phyloP scores from a whole-genome alignment of 345 rosid genomes.

The Boechera divaricarpa region DNA sequence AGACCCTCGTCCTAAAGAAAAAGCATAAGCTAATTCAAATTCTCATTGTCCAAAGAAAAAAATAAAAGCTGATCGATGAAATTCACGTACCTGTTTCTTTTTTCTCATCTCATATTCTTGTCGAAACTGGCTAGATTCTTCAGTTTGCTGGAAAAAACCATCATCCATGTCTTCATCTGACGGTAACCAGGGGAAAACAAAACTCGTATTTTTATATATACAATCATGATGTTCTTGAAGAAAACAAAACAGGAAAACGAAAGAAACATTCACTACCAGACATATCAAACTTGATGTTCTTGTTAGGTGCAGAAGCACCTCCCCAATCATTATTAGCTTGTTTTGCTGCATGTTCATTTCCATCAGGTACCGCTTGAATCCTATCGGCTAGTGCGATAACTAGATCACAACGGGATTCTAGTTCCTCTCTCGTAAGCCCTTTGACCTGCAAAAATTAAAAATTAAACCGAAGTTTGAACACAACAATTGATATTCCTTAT shows the following conservation, averaged over 20 bases:
- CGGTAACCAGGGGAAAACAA: conserved; percentile 15
- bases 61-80: conserved; percentile 17
- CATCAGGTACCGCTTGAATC: conserved; percentile 77
- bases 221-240: conserved; percentile 6
- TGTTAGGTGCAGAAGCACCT: conserved; percentile 58
- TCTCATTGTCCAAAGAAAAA: conserved; percentile 50
- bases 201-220: conserved; percentile 21
- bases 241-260: background rate
- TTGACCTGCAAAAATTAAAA: conserved; percentile 52
- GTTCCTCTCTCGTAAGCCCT: conserved; percentile 73
- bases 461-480: conserved; percentile 7
- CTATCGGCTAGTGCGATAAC: conserved; percentile 68
- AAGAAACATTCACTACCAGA: conserved; percentile 50
- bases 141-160: conserved; percentile 62
- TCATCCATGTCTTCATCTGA: conserved; percentile 60
- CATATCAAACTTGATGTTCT: conserved; percentile 69
- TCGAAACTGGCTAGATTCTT: conserved; percentile 75
- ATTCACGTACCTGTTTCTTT: conserved; percentile 75
- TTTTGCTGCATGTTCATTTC: conserved; percentile 43
- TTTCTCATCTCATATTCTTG: conserved; percentile 79
- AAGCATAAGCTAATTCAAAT: conserved; percentile 46
- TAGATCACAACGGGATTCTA: conserved; percentile 59
- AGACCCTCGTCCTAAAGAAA: conserved; percentile 49
- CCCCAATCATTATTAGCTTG: conserved; percentile 63
- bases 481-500: background rate